Evolutionary conservation across 2,329 filamentous ascomycete genomes (phyloP), one percentile per base, ranked within the genome.

Genomic region (Talaromyces verruculosus): DNA sequence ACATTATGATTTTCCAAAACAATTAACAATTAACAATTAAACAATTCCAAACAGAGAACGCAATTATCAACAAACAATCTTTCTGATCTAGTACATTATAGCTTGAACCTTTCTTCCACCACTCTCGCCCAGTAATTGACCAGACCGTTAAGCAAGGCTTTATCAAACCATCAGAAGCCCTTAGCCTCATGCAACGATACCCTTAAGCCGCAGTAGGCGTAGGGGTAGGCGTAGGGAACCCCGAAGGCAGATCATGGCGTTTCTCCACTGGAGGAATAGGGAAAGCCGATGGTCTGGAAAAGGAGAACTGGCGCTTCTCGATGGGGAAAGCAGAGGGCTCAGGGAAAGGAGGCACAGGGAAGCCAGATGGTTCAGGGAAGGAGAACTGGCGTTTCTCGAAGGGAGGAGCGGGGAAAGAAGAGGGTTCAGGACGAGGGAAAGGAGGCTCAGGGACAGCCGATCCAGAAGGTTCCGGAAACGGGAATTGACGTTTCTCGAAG

Each of bases 271-370:
- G 41, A 43, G 41, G 41, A n/a, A 43, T 10, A 2, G 41, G 41
- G 7, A 43, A 43, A 43, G 17, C n/a, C 41, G 41, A 43, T 8
- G 41, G 41, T 43, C 41, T 8, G 41, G 41, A 2, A 19, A 43
- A 43, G 17, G 17, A 3, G 41, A 43, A 43, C 7, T 43, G 41
- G 17, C 45, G 47, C 13, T 35, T 35, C 13, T 49, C 30, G 2
- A 55, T 5, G 13, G 41, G 41, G 41, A 43, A 43, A 43, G 41
- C 17, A 8, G 41, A 43, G 17, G 41, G 41, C 17, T 43, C 39
- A n/a, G 39, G 39, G 39, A 43, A 43, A n/a, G 33, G 61, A n/a
- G 61, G 47, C 28, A 28, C 53, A 17, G 63, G 53, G 22, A 64
- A 59, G 5, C 6, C 7, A 4, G 51, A 57, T 2, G 22, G 22